These are phyloP conservation scores for Ananas comosus DNA, from an alignment of 176 grass and related monocot species.

Conservation along the genomic window DNA sequence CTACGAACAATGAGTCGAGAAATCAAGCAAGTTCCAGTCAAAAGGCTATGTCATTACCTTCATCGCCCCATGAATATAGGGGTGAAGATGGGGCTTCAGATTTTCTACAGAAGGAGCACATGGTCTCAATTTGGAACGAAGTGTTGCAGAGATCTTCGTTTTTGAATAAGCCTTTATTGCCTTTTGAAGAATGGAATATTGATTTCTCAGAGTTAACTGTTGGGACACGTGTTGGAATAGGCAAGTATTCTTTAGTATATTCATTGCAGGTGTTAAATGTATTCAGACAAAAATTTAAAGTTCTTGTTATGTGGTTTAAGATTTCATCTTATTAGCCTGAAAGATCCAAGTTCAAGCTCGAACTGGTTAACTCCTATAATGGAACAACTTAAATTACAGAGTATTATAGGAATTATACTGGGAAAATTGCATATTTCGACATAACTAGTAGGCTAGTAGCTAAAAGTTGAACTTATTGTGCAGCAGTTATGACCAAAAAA, in stretches of 20 bases:
- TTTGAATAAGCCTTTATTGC: conserved; percentile 75
- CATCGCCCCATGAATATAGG: conserved; percentile 90
- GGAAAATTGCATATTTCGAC: too few species aligned
- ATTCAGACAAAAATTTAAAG: too few species aligned
- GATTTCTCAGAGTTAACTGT: conserved; percentile 94
- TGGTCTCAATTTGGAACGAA: conserved; percentile 70
- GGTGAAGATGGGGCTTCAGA: conserved; percentile 40
- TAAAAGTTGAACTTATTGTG: too few species aligned
- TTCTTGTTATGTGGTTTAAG: too few species aligned
- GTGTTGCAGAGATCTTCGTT: conserved; percentile 77
- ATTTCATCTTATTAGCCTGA: too few species aligned
- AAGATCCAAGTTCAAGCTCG: too few species aligned
- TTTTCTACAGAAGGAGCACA: conserved; percentile 65
- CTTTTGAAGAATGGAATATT: conserved; percentile 98
- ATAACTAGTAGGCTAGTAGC: too few species aligned
- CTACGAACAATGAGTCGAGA: conserved; percentile 40
- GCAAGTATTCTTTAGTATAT: conserved; percentile 27
- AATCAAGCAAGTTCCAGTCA: conserved; percentile 46
- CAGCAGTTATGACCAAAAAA: too few species aligned
- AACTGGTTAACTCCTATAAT: too few species aligned
- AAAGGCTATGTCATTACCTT: conserved; percentile 87
- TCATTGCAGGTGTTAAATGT: not conserved
- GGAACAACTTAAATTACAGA: too few species aligned
- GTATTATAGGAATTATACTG: too few species aligned
- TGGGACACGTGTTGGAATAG: conserved; percentile 98